Conservation (phyloP, 148 eudicot genomes). For the Arctostaphylos glauca region DNA sequence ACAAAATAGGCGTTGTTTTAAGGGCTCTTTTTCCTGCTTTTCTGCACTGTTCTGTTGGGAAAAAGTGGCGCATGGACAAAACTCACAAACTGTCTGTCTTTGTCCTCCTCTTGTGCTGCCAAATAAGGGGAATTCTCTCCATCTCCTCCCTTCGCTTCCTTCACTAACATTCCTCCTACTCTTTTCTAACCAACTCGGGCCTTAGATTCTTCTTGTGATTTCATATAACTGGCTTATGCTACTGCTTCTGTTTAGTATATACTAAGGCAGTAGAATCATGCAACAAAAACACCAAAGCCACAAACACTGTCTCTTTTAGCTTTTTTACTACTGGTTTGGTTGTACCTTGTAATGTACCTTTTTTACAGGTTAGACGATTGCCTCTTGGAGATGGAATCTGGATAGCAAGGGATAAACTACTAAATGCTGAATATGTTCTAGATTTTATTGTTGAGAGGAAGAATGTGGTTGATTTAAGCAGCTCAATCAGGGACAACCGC, state of each 20-base stretch:
- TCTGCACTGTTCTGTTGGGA: not conserved
- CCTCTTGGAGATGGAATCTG: slow-evolving; percentile 96
- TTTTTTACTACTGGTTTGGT: not conserved
- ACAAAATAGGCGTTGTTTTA: not conserved
- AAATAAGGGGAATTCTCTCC: not conserved
- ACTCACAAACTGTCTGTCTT: not conserved
- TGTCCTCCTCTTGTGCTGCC: not conserved
- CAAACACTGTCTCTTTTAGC: not conserved
- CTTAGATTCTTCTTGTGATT: not conserved
- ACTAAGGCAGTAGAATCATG: not conserved
- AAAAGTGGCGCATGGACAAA: not conserved
- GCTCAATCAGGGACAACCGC: slow-evolving; percentile 84
- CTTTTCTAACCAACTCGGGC: not conserved
- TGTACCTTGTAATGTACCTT: not conserved
- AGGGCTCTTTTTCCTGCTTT: not conserved
- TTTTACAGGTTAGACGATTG: slow-evolving; percentile 60
- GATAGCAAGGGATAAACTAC: slow-evolving; percentile 80
- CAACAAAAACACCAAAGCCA: not conserved
- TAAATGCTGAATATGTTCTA: slow-evolving; percentile 72
- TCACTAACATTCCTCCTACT: not conserved
- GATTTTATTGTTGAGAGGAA: slow-evolving; percentile 95
- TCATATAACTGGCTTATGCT: not conserved
- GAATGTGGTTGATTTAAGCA: slow-evolving; percentile 74
- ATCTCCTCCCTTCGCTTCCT: not conserved
- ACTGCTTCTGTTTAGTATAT: not conserved